These are phyloP conservation scores for Neodidymelliopsis sp. DNA, from an alignment of 2,329 filamentous ascomycete species.

Conservation along the genomic window DNA sequence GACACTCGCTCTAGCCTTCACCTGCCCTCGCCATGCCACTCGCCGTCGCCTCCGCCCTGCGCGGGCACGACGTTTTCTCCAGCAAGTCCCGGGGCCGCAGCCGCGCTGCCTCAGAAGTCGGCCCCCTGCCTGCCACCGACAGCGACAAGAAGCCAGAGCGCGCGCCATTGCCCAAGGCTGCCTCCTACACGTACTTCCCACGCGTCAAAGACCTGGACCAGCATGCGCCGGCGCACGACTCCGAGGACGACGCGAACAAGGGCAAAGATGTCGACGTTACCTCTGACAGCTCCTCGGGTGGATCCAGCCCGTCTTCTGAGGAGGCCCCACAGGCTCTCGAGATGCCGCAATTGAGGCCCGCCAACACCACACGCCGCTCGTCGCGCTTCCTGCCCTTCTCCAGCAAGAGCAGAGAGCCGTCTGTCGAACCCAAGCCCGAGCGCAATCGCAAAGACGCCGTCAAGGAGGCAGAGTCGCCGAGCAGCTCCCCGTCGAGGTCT, in stretches of 20 bases:
- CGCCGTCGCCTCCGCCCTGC: constrained; percentile 41
- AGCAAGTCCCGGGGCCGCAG: constrained; percentile 41
- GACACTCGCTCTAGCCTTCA: constrained; percentile 8
- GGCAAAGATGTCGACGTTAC: constrained; percentile 40
- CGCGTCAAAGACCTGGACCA: constrained; percentile 47
- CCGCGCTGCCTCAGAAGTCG: constrained; percentile 44
- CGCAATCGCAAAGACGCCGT: constrained; percentile 35
- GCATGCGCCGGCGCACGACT: constrained; percentile 39
- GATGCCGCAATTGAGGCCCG: constrained; percentile 43
- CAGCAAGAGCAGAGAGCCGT: constrained; percentile 45
- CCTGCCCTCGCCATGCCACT: constrained; percentile 39
- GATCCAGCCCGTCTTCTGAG: constrained; percentile 54
- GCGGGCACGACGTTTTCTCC: constrained; percentile 41
- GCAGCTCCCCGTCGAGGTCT: constrained; percentile 40
- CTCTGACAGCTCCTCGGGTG: constrained; percentile 52
- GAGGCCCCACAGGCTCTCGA: constrained; percentile 38
- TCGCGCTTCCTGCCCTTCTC: constrained; percentile 47
- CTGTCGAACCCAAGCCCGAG: constrained; percentile 39
- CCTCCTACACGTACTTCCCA: constrained; percentile 53
- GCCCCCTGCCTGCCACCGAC: constrained; percentile 29
- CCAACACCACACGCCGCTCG: constrained; percentile 43
- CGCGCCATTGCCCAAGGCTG: constrained; percentile 47
- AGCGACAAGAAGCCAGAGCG: constrained; percentile 28
- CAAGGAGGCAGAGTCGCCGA: constrained; percentile 35
- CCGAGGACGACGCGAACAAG: constrained; percentile 37